Evolutionary conservation across 768 basidiomycete species (phyloP), one percentile per base, ranked within the genome.

Genomic region (Dendrothele bispora): DNA sequence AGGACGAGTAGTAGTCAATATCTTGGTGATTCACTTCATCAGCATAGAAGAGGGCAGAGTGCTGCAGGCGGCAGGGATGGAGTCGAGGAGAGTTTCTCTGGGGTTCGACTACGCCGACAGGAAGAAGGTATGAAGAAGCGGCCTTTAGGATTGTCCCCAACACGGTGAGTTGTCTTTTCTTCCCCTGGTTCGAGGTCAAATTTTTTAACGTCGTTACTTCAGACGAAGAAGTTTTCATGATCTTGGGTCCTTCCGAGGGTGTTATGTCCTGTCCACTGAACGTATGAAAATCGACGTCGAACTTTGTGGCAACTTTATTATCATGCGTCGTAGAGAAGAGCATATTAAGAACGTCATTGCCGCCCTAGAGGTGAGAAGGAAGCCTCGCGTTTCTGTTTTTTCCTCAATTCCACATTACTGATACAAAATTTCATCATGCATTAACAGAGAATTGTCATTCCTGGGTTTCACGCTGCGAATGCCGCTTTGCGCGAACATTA

Each of bases 231-330:
- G 86, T 53, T 86, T 85, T 57, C 82, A 86, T 51, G 83, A 83
- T 61, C 58, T 83, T 2, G 58, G 66, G 24, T 73, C 78, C n/a
- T 71, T 83, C 52, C 69, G 65, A 30, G 68, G 68, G 39, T 60
- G 75, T 49, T 69, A 69, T 28, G 66, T 83, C 10, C 61, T 88
- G 35, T 73, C 75, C 3, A 51, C 74, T 6, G 84, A 89, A 46
- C 72, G 78, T 56, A 87, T 91, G 86, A 78, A 75, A 41, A 80
- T 88, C 34, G 89, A 91, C 56, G 89, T 90, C 29, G 87, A 86
- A 56, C 71, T 91, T 14, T 84, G 84, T 57, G 86, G 85, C 4
- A 84, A 91, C 58, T 61, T 87, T 39, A 69, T 91, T 18, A 76
- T 85, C 54, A 80, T 89, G 80, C 69, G 68, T 27, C 69, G 88